These are phyloP conservation scores for Anisogramma anomala DNA, from an alignment of 2,329 filamentous ascomycete genomes.

Conservation along the genomic window DNA sequence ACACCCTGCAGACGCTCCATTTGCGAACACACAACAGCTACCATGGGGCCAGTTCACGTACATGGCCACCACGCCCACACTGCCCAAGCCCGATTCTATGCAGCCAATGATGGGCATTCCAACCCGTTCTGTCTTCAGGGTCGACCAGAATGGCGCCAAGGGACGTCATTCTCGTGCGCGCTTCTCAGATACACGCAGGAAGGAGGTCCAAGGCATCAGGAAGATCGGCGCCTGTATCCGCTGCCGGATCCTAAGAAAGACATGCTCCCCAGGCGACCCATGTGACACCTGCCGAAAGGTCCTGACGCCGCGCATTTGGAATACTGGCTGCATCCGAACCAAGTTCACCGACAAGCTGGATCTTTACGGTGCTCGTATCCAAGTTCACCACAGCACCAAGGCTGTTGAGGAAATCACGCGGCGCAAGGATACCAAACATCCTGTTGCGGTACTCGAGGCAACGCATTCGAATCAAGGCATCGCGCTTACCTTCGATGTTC, in stretches of 20 bases:
- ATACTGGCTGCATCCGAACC: constrained; percentile 50
- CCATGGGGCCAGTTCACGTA: constrained; percentile 46
- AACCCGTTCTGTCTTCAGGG: constrained; percentile 33
- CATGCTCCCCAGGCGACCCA: constrained; percentile 51
- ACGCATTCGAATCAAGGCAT: constrained; percentile 43
- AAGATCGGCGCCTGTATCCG: constrained; percentile 55
- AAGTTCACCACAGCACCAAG: constrained; percentile 50
- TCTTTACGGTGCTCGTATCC: constrained; percentile 52
- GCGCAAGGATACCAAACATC: constrained; percentile 36
- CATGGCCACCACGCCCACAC: constrained; percentile 23
- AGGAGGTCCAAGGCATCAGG: constrained; percentile 53
- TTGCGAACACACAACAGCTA: constrained; percentile 23
- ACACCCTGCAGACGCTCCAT: not conserved
- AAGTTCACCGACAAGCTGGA: constrained; percentile 50
- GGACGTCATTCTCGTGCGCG: constrained; percentile 43
- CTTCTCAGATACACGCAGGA: constrained; percentile 47
- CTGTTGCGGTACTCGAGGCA: constrained; percentile 41
- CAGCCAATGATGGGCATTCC: constrained; percentile 11
- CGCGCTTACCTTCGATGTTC: constrained; percentile 31
- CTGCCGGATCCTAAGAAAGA: constrained; percentile 55
- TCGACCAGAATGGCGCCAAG: constrained; percentile 39
- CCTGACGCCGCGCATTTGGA: constrained; percentile 53
- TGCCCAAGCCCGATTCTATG: not conserved
- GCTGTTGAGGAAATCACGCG: constrained; percentile 44
- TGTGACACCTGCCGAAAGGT: constrained; percentile 55